Percentiles rank a stretch among this genome's conserved stretches.
These are phyloP conservation scores for Vachellia collinsii DNA, from an alignment of 306 rosid genomes.

Conservation along the genomic window DNA sequence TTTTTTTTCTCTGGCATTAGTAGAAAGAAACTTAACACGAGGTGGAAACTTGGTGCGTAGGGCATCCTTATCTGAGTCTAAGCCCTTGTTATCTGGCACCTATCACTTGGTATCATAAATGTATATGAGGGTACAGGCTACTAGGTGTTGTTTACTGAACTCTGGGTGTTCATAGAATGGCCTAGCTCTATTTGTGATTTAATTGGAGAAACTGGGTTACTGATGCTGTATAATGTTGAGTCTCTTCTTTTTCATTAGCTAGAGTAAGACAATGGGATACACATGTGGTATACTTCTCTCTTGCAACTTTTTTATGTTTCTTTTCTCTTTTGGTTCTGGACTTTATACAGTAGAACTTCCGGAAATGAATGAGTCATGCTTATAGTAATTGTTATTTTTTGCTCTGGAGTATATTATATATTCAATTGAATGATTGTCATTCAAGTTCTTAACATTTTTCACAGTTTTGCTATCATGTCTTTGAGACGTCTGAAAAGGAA, in stretches of 20 bases:
- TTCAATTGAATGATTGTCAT: too few relatives aligned
- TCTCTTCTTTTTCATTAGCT: neutral
- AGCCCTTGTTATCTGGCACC: neutral
- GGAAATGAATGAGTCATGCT: neutral
- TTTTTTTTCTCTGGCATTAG: conserved; percentile 5
- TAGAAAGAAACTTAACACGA: neutral
- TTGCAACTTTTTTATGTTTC: neutral
- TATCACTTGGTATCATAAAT: neutral
- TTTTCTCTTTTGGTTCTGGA: neutral
- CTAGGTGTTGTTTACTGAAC: neutral
- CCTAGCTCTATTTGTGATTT: neutral
- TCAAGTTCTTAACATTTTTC: too few relatives aligned
- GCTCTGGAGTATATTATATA: too few relatives aligned
- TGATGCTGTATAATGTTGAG: neutral
- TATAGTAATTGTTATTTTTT: too few relatives aligned
- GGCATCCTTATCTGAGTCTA: neutral
- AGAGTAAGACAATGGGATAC: neutral
- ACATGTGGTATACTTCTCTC: neutral
- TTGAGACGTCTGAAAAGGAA: neutral
- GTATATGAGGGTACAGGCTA: neutral
- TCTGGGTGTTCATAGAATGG: neutral
- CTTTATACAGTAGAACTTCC: neutral
- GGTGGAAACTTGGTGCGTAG: neutral
- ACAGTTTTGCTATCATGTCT: neutral
- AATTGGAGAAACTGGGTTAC: neutral